Base-by-base conservation (phyloP, 805 yeast genomes). In the Starmerella ratchasimensis region DNA sequence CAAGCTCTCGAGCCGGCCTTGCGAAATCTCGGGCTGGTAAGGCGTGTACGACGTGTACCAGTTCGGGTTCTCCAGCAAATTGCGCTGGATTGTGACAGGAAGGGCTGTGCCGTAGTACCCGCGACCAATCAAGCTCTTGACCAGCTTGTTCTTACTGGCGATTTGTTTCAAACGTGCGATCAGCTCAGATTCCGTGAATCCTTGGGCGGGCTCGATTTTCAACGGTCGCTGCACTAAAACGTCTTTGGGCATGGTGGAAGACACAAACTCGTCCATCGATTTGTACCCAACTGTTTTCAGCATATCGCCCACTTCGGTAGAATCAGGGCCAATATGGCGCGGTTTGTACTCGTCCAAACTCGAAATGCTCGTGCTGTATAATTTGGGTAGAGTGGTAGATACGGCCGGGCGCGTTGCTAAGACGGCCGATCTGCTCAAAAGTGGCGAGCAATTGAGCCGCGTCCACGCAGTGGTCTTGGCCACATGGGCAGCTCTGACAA, bases 1-100 rank as follows among this genome's bases (percentile, higher is more conserved):
- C 45, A 90, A 64, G 17, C 90, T 74, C 62, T 88, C 94, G 51
- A 90, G 68, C 51, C 98, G 74, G 38, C 98, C 98, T 61, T 90
- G 98, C 1, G 95, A 80, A 41, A 90, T 86, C 59, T 90, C 98
- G 1, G 98, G 95, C 63, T 90, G 98, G 59, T 90, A 90, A 25
- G 98, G 98, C 18, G 98, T 90, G 58, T 90, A 90, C 1, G 96
- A 83, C 16, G 98, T 90, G 66, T 90, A 90, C 98, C 98, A 90
- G 56, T 84, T 94, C 5, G 98, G 98, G 44, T 78, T 74, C 60
- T 90, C 98, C 40, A 90, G 64, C 41, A 90, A 60, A 53, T 90
- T 90, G 57, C 98, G 74, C 64, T 82, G 93, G 49, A 90, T 80
- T 25, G 88, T 95, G 1, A 93, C 79, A 0, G 98, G 98, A 32